Percentiles rank a stretch among this genome's conserved stretches.
phyloP scores from a whole-genome alignment of 331 rosid genomes.

The Cydonia oblonga region DNA sequence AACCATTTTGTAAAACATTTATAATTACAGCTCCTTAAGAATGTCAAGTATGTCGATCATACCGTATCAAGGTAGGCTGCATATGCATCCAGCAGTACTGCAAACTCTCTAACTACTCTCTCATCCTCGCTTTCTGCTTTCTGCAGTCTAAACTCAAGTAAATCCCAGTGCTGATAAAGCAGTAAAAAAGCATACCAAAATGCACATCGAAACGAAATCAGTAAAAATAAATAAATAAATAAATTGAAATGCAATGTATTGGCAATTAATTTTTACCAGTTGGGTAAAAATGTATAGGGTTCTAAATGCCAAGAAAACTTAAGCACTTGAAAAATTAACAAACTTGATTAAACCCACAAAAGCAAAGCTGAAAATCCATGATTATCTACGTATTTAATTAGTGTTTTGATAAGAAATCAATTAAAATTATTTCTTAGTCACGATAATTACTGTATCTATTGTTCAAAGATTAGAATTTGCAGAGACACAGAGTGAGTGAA shows the following conservation, averaged over 20 bases:
- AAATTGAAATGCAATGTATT: neutral
- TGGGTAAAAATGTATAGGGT: neutral
- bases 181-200: neutral
- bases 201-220: too few relatives aligned
- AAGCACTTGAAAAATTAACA: neutral
- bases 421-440: too few relatives aligned
- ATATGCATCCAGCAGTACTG: constrained; percentile 53
- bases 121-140: constrained; percentile 74
- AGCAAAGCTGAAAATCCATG: neutral
- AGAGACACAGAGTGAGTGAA: neutral
- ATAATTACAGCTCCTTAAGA: neutral
- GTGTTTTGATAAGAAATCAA: neutral
- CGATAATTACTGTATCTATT: neutral
- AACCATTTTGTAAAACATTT: neutral
- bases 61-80: constrained; percentile 32
- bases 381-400: neutral
- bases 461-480: neutral
- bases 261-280: neutral
- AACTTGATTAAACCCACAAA: neutral
- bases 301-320: neutral
- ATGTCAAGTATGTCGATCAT: constrained; percentile 8
- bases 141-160: constrained; percentile 67
- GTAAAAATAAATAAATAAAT: too few relatives aligned
- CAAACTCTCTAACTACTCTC: constrained; percentile 69
- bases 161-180: constrained; percentile 16